phyloP scores from a whole-genome alignment of 179 eudicot species.

The Camellia oleifera region DNA sequence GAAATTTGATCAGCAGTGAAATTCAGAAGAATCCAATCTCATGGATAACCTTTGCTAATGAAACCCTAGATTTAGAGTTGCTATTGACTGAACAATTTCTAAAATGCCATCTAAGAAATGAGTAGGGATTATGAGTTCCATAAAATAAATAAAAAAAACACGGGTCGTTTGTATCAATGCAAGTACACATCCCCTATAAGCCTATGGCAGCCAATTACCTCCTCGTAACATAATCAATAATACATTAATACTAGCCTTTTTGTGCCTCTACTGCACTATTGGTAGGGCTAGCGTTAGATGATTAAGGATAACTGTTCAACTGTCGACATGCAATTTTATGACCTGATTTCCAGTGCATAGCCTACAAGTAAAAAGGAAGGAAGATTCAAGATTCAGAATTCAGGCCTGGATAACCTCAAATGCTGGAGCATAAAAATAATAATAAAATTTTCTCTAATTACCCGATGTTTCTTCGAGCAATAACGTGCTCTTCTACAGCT shows the following conservation, averaged over 20 bases:
- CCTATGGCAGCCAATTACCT: not conserved
- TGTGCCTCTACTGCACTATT: slow-evolving; percentile 24
- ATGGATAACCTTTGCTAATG: not conserved
- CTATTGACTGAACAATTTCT: not conserved
- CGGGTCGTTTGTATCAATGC: not conserved
- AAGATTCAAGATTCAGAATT: not conserved
- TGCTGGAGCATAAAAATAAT: not conserved
- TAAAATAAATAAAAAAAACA: not conserved
- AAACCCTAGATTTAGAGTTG: not conserved
- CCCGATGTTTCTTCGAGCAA: slow-evolving; percentile 92
- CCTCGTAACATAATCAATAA: not conserved
- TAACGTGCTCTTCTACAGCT: slow-evolving; percentile 63
- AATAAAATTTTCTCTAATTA: slow-evolving; percentile 10
- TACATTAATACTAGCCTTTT: slow-evolving; percentile 24
- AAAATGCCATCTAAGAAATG: not conserved
- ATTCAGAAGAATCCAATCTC: not conserved
- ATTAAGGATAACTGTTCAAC: slow-evolving; percentile 30
- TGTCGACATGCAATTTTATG: slow-evolving; percentile 60
- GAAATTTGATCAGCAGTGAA: slow-evolving; percentile 3
- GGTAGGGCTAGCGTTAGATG: slow-evolving; percentile 26
- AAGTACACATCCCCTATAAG: not conserved
- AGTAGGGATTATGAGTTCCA: not conserved
- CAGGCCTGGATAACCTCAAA: not conserved
- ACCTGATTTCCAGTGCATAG: slow-evolving; percentile 59
- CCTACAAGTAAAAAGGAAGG: slow-evolving; percentile 35